Percentiles rank a stretch among this genome's conserved stretches.
phyloP scores from a whole-genome alignment of 2,329 filamentous ascomycete genomes.

The Davidsoniella australis region DNA sequence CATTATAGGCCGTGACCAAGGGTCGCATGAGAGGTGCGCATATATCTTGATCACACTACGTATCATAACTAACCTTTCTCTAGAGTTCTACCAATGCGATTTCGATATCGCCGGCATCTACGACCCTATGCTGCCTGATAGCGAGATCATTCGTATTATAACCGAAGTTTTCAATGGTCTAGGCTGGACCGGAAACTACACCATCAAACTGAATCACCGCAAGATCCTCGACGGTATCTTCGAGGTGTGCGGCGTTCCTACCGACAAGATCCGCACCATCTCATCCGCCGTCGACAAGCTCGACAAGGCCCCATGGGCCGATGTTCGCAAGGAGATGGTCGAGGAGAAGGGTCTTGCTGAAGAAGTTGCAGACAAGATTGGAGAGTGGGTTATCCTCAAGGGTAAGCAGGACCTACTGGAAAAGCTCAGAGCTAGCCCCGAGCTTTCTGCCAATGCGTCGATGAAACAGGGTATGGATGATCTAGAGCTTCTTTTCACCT shows the following conservation, averaged over 20 bases:
- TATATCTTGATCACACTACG: neutral
- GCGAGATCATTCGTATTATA: conserved; percentile 71
- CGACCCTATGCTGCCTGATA: conserved; percentile 83
- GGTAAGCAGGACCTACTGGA: conserved; percentile 59
- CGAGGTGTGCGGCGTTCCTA: conserved; percentile 73
- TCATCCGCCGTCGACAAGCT: conserved; percentile 91
- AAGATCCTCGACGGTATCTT: conserved; percentile 90
- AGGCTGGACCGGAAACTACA: conserved; percentile 40
- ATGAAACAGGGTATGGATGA: conserved; percentile 69
- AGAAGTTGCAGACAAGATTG: conserved; percentile 71
- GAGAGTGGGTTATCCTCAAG: conserved; percentile 64
- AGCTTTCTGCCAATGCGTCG: conserved; percentile 51
- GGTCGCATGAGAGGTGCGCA: conserved; percentile 54
- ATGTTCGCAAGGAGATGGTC: conserved; percentile 84
- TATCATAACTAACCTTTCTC: neutral
- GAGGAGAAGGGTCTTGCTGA: conserved; percentile 70
- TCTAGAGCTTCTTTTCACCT: conserved; percentile 64
- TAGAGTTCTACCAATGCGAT: conserved; percentile 91
- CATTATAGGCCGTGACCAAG: conserved; percentile 66
- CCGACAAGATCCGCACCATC: conserved; percentile 74
- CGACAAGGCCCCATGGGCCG: conserved; percentile 59
- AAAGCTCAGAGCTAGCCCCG: conserved; percentile 48
- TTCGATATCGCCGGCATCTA: conserved; percentile 77
- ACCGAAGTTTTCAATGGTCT: conserved; percentile 23
- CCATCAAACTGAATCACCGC: conserved; percentile 82